Base-by-base conservation (phyloP, 176 grass and related monocot genomes). In the Phoenix roebelenii region DNA sequence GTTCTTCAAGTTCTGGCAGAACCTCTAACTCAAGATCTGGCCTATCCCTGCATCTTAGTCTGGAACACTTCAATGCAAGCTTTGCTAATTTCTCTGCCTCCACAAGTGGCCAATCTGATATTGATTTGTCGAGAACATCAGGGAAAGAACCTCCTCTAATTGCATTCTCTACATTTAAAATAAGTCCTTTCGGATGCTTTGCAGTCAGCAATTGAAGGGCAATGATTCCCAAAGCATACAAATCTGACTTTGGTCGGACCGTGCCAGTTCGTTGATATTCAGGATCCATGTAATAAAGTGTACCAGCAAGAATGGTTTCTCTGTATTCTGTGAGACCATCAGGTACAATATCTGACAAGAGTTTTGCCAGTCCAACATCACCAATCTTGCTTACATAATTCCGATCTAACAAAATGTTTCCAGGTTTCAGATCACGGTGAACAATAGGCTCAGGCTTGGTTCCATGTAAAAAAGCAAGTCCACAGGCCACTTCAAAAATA, bases 201-300 rank as follows among this genome's bases (percentile, higher is more conserved):
- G 82, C 77, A 0, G 80, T 84, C 59, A 95, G 63, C 18, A 95
- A 49, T 76, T 95, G 90, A 65, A 95, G 82, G 65, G 78, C 79
- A 52, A 95, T 82, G 23, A 95, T 16, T 18, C 90, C 90, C 58
- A 86, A 58, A 58, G 86, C 90, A 72, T 63, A 95, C 35, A 95
- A 52, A 86, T 95, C 90, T 39, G 90, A 95, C 76, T 95, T 95
- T 2, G 90, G 90, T 12, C 90, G 75, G 61, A 95, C 22, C 17
- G 86, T 95, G 68, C 90, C 90, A 15, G 90, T 95, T 69, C 81
- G 73, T 25, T 95, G 86, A 52, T 95, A 95, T 71, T 95, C 90
- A 14, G 90, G 90, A 64, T 95, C 86, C 90, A 95, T 89, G 67
- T 89, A 89, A 66, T 68, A 89, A 19, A 95, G 52, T 59, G 90